Evolutionary conservation across 306 rosid species (phyloP), one percentile per base, ranked within the genome.

Genomic region (Sindora glabra): DNA sequence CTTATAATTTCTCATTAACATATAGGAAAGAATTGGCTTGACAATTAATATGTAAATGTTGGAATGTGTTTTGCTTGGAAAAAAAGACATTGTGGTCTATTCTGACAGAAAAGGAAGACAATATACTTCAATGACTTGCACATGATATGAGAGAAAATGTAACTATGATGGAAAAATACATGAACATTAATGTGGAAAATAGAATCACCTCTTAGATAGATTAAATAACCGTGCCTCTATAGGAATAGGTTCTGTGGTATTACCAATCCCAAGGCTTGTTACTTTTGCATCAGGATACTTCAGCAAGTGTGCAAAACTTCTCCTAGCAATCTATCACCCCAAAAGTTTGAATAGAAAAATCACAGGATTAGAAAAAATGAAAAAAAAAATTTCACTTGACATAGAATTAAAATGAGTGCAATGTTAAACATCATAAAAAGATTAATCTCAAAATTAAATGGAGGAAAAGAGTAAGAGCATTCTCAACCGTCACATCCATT

Each of bases 211-310:
- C 50, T 48, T 19, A 11, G 64, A 65, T 18, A 56, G 54, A 26
- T 47, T 13, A 25, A 34, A 18, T n/a, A n/a, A n/a, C n/a, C n/a
- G n/a, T n/a, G n/a, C n/a, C n/a, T n/a, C n/a, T n/a, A n/a, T n/a
- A 6, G 99, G 99, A 78, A 92, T 92, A 45, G 99, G 96, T 76
- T 92, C 99, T 16, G 99, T 92, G n/a, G 94, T 89, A 74, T 89
- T 96, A 62, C 99, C 99, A 64, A 92, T 89, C 38, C 99, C 99
- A 73, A 92, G 95, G 69, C 96, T 86, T 65, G 89, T 92, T 67
- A 92, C 87, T 74, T 89, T 76, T 8, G 95, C 96, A 80, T 92
- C 99, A 60, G 99, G 99, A 77, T 80, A 80, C 79, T 86, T 92
- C 65, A 67, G 81, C 85, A 92, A 73, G 77, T 89, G 99, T 2